These are phyloP conservation scores for Chimonanthus praecox DNA, from an alignment of 164 flowering plant species.

Conservation along the genomic window DNA sequence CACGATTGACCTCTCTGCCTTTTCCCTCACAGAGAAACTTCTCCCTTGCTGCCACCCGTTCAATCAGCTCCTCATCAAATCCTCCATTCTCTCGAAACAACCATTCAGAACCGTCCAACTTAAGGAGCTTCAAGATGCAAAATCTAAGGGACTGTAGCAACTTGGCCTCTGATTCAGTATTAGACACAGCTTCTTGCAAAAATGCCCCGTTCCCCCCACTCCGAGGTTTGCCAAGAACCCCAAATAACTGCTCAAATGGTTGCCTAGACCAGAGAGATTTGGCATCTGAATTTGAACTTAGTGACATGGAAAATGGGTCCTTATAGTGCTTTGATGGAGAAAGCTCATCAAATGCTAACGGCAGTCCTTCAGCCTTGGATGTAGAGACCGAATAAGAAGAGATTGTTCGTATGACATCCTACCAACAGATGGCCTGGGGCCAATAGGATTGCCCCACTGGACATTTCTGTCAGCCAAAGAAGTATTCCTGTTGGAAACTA, in stretches of 20 bases:
- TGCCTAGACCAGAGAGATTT: constrained; percentile 82
- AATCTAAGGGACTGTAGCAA: constrained; percentile 69
- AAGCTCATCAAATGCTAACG: constrained; percentile 50
- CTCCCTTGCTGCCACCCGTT: constrained; percentile 84
- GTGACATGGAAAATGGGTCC: constrained; percentile 41
- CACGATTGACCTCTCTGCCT: constrained; percentile 34
- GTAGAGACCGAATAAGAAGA: constrained; percentile 30
- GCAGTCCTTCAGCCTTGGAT: constrained; percentile 33
- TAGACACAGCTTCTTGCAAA: constrained; percentile 21
- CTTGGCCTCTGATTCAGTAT: constrained; percentile 53
- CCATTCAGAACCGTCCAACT: constrained; percentile 94
- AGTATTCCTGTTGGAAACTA: constrained; percentile 36
- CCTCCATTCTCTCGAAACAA: constrained; percentile 82
- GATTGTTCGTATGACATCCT: constrained; percentile 35
- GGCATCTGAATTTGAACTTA: constrained; percentile 31
- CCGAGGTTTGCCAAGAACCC: constrained; percentile 48
- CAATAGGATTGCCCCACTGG: constrained; percentile 43
- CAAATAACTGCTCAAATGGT: constrained; percentile 85
- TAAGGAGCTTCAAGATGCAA: constrained; percentile 68
- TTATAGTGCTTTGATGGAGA: constrained; percentile 54
- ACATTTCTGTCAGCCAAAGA: constrained; percentile 31
- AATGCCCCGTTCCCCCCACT: constrained; percentile 19
- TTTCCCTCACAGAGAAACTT: constrained; percentile 62
- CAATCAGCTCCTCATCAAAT: constrained; percentile 85
- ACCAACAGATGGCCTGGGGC: constrained; percentile 39